Percentiles rank a stretch among this genome's conserved stretches.
Conservation (phyloP, 306 rosid species). For the Luffa acutangula region DNA sequence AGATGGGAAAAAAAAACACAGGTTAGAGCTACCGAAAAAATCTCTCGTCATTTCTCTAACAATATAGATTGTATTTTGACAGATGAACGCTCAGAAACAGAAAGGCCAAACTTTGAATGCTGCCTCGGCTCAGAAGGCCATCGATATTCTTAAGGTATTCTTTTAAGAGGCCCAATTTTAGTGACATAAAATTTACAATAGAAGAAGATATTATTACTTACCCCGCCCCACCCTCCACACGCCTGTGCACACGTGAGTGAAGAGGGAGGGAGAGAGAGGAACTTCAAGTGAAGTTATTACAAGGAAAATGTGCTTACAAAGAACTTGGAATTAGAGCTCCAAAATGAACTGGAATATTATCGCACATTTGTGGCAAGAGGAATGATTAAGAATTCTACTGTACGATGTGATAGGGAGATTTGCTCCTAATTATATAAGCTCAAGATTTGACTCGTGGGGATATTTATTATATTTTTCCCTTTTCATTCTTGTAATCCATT, state of each 20-base stretch:
- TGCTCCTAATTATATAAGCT: not conserved
- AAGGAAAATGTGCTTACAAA: not conserved
- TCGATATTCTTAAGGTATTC: conserved; percentile 78
- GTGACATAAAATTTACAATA: not conserved
- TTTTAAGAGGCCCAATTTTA: not conserved
- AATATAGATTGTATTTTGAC: conserved; percentile 9
- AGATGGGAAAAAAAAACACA: not conserved
- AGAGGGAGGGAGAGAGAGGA: not conserved
- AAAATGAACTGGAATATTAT: not conserved
- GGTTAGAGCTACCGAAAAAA: not conserved
- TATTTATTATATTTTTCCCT: not conserved
- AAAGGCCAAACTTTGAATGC: conserved; percentile 88
- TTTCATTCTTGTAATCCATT: not conserved
- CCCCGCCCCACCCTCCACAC: too few relatives aligned
- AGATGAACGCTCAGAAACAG: conserved; percentile 94
- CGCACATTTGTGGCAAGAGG: not conserved
- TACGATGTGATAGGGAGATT: not conserved
- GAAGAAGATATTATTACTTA: not conserved
- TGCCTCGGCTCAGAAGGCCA: conserved; percentile 78
- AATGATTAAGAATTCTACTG: not conserved
- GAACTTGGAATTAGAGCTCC: not conserved
- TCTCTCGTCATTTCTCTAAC: not conserved
- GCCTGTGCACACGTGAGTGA: too few relatives aligned
- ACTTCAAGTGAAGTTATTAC: not conserved
- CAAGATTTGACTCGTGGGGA: not conserved